Evolutionary conservation across 352 stramenopile species (phyloP).

Genomic region (Thalassiosira livingstoniorum): DNA sequence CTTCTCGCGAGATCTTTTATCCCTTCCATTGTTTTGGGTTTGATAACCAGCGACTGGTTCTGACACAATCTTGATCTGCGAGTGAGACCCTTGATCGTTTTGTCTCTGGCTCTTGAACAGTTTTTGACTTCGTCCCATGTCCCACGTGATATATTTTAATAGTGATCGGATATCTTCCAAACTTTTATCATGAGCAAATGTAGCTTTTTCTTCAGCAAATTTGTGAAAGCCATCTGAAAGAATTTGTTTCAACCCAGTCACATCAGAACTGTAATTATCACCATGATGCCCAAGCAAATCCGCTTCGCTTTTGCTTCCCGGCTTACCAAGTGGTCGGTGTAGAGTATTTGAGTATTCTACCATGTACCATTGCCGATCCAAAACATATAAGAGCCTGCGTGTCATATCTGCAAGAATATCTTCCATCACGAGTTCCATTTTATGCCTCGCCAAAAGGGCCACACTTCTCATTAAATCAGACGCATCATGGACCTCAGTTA

Average conservation of each 20-base stretch:
- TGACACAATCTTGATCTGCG: conserved; percentile 38
- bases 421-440: conserved; percentile 42
- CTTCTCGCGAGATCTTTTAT: background rate
- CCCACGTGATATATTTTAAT: conserved; percentile 40
- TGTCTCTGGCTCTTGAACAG: background rate
- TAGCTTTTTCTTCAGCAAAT: conserved; percentile 32
- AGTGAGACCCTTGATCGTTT: conserved; percentile 23
- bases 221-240: conserved; percentile 31
- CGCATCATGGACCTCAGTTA: conserved; percentile 45
- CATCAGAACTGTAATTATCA: conserved; percentile 17
- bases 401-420: conserved; percentile 45
- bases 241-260: conserved; percentile 25
- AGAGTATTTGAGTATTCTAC: conserved; percentile 40
- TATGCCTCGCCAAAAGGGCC: conserved; percentile 37
- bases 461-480: conserved; percentile 38
- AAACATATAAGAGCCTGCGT: conserved; percentile 31
- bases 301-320: conserved; percentile 16
- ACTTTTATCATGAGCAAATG: conserved; percentile 18
- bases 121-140: conserved; percentile 37
- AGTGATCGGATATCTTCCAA: conserved; percentile 34
- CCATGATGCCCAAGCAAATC: conserved; percentile 17
- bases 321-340: conserved; percentile 28
- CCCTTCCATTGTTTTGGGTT: conserved; percentile 3
- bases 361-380: conserved; percentile 46
- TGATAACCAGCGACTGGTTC: background rate